These are phyloP conservation scores for Cryptococcus sp. DNA, from an alignment of 1,284 basidiomycete species.

Conservation along the genomic window DNA sequence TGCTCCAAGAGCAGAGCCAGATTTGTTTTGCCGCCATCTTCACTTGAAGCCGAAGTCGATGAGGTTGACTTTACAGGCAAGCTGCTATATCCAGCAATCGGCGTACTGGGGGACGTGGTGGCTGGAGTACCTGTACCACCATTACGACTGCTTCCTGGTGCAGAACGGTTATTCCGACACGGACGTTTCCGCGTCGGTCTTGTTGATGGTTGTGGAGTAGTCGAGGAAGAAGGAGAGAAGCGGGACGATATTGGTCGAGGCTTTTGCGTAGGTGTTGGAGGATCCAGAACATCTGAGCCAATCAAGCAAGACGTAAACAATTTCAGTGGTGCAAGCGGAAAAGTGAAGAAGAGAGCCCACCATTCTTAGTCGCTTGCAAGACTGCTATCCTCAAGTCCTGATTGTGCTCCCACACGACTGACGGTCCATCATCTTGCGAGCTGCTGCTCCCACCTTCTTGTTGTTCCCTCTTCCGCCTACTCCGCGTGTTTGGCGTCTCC, in stretches of 20 bases:
- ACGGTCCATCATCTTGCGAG: conserved; percentile 15
- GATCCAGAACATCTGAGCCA: conserved; percentile 10
- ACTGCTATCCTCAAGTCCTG: conserved; percentile 18
- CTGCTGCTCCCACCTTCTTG: background rate
- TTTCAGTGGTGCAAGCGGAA: background rate
- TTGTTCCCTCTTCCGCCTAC: conserved; percentile 20
- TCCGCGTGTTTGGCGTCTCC: conserved; percentile 24
- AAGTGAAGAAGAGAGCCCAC: conserved; percentile 10
- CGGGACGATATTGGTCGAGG: conserved; percentile 27
- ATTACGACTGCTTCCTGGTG: conserved; percentile 8
- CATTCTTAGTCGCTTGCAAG: conserved; percentile 20
- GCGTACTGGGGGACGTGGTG: background rate
- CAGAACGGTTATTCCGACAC: conserved; percentile 19
- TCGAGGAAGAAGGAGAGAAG: conserved; percentile 18
- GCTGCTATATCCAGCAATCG: conserved; percentile 4
- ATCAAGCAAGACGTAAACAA: conserved; percentile 2
- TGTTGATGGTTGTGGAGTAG: conserved; percentile 2
- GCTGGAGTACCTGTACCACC: background rate
- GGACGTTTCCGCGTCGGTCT: conserved; percentile 24
- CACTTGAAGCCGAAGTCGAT: background rate
- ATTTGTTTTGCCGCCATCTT: background rate
- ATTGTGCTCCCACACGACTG: conserved; percentile 28
- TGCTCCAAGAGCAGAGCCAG: conserved; percentile 13
- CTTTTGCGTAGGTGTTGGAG: conserved; percentile 30
- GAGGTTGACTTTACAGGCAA: background rate